Evolutionary conservation across 306 rosid species (phyloP).

Genomic region (Vigna mungo): DNA sequence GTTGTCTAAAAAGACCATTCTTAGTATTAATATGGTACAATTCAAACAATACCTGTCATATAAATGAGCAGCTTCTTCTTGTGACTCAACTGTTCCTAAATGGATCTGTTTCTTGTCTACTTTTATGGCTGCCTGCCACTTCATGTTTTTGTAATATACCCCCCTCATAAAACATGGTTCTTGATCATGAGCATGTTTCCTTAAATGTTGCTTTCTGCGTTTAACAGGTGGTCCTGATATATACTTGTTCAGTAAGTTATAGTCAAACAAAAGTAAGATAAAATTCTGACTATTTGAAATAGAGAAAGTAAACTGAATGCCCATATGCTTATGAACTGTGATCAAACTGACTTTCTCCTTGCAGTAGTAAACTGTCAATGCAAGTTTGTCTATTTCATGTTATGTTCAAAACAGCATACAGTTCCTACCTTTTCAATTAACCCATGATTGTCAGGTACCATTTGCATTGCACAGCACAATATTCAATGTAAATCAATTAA

Average conservation of each 20-base stretch:
- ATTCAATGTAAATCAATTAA: not conserved
- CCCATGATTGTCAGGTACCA: not conserved
- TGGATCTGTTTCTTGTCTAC: constrained; percentile 98
- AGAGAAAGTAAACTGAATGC: not conserved
- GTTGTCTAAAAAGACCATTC: constrained; percentile 13
- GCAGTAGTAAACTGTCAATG: not conserved
- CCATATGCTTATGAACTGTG: not conserved
- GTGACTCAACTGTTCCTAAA: constrained; percentile 88
- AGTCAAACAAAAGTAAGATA: not conserved
- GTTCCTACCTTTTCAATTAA: constrained; percentile 3
- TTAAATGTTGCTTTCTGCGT: constrained; percentile 85
- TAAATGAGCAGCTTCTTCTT: constrained; percentile 92
- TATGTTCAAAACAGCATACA: not conserved
- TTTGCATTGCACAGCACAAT: not conserved
- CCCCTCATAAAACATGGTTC: constrained; percentile 87
- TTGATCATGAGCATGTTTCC: constrained; percentile 76
- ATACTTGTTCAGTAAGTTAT: not conserved
- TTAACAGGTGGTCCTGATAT: constrained; percentile 74
- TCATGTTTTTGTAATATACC: constrained; percentile 92
- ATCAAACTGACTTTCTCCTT: not conserved
- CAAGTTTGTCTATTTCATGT: too few relatives aligned
- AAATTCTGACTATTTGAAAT: not conserved
- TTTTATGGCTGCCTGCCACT: constrained; percentile 98
- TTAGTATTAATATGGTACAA: not conserved
- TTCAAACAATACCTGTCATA: constrained; percentile 75